phyloP scores from a whole-genome alignment of 495 filamentous ascomycete genomes.

The Neurospora terricola region DNA sequence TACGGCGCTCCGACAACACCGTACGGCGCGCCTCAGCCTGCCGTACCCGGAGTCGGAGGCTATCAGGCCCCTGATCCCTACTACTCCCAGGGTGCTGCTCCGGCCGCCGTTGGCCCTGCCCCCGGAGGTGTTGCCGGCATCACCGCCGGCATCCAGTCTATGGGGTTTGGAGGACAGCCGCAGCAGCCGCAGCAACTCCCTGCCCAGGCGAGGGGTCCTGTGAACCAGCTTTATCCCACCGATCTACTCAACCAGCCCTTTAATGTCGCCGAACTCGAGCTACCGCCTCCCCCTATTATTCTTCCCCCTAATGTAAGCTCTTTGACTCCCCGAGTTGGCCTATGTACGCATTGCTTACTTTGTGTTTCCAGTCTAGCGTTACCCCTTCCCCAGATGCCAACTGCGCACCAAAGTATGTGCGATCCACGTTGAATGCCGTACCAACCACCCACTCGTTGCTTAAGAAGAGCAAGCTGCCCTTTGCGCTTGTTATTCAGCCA shows the following conservation, averaged over 20 bases:
- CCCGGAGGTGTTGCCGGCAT: constrained; percentile 57
- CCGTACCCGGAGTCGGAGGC: constrained; percentile 30
- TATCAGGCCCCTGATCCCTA: constrained; percentile 59
- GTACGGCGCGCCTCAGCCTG: constrained; percentile 39
- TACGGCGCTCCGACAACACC: constrained; percentile 38
- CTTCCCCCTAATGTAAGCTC: constrained; percentile 79
- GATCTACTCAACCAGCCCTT: constrained; percentile 89
- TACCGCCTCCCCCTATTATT: constrained; percentile 84
- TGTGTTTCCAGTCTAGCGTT: constrained; percentile 61
- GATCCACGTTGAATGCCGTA: constrained; percentile 86
- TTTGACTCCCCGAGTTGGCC: background rate
- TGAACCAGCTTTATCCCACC: constrained; percentile 87
- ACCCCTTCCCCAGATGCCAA: constrained; percentile 89
- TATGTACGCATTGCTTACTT: constrained; percentile 15
- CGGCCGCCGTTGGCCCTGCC: constrained; percentile 31
- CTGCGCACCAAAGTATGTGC: constrained; percentile 87
- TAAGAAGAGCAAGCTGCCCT: constrained; percentile 93
- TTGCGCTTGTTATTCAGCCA: constrained; percentile 92
- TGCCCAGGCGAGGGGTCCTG: constrained; percentile 41
- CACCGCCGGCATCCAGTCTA: constrained; percentile 73
- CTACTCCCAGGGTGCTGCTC: constrained; percentile 44
- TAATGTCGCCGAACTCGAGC: constrained; percentile 83
- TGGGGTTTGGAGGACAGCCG: constrained; percentile 56
- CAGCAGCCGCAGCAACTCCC: constrained; percentile 44
- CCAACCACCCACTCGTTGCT: constrained; percentile 84